These are phyloP conservation scores for Phaeosphaeriaceae sp. DNA, from an alignment of 2,329 filamentous ascomycete genomes.

Conservation along the genomic window DNA sequence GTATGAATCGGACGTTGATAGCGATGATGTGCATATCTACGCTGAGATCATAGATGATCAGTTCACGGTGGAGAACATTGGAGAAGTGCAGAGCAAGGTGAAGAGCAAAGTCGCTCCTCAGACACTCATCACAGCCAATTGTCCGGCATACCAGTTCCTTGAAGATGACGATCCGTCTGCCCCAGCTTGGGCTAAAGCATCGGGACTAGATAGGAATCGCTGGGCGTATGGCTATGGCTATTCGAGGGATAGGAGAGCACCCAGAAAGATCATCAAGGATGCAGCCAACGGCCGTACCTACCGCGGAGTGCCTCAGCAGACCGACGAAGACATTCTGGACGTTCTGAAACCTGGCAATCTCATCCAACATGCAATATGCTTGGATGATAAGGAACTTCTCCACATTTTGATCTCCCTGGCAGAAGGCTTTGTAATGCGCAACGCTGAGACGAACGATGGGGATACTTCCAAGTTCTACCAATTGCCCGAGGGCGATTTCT, in stretches of 20 bases:
- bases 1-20: constrained; percentile 32
- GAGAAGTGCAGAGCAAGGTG: constrained; percentile 71
- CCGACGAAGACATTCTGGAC: constrained; percentile 6
- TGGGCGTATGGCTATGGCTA: background rate
- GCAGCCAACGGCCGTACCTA: constrained; percentile 11
- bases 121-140: constrained; percentile 54
- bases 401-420: constrained; percentile 21
- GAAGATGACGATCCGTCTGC: constrained; percentile 6
- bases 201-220: background rate
- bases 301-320: background rate
- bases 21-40: constrained; percentile 44
- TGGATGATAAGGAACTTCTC: constrained; percentile 25
- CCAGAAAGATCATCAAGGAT: constrained; percentile 12
- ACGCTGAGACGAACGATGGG: constrained; percentile 19
- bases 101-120: constrained; percentile 68
- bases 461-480: constrained; percentile 18
- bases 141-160: constrained; percentile 16
- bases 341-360: constrained; percentile 21
- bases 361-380: constrained; percentile 41
- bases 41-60: constrained; percentile 67
- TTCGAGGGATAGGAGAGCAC: background rate
- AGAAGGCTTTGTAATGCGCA: constrained; percentile 20
- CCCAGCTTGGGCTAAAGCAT: background rate
- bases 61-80: constrained; percentile 79
- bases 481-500: constrained; percentile 20